Evolutionary conservation across 768 basidiomycete species (phyloP), one percentile per base, ranked within the genome.

Genomic region (Hygrocybe coccinea): DNA sequence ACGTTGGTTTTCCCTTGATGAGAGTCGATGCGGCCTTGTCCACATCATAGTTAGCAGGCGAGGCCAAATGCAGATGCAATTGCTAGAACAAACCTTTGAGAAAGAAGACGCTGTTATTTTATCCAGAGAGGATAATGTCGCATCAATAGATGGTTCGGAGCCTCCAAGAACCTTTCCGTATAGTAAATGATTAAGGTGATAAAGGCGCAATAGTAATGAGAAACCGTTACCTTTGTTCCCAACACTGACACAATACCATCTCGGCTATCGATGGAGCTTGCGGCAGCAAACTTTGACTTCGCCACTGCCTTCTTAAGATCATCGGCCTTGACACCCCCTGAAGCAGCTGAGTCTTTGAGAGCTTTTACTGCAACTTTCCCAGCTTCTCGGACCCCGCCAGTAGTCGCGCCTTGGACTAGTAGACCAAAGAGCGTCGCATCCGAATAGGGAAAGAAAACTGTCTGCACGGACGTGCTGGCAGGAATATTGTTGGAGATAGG

Each of bases 361-460:
- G 81, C 85, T 54, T 80, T 74, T 25, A 89, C 83, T 29, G 85
- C 85, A n/a, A 75, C 76, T 70, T 83, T 83, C 15, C 80, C 82
- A 19, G 85, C 89, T 55, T 84, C 80, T 61, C 78, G 83, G 45
- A 91, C 85, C 51, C 76, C 81, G 43, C 78, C 76, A 1, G 79
- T 67, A 21, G 85, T 86, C 36, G 76, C 68, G 5, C 84, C 91
- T 66, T 89, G 84, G 35, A 97, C 75, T 52, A 91, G 71, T 55
- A 97, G 71, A 56, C 94, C 94, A 57, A 95, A 84, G 50, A 99
- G 79, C 6, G 87, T 77, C 3, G 93, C 95, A 67, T 98, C 95
- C 14, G 93, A 91, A 75, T 98, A 98, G 12, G 89, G 86, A 11
- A 94, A 76, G 65, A 90, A 82, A 52, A 97, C 83, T 10, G 86